Conservation (phyloP, 2,329 filamentous ascomycete genomes). For the Leptographium procerum region DNA sequence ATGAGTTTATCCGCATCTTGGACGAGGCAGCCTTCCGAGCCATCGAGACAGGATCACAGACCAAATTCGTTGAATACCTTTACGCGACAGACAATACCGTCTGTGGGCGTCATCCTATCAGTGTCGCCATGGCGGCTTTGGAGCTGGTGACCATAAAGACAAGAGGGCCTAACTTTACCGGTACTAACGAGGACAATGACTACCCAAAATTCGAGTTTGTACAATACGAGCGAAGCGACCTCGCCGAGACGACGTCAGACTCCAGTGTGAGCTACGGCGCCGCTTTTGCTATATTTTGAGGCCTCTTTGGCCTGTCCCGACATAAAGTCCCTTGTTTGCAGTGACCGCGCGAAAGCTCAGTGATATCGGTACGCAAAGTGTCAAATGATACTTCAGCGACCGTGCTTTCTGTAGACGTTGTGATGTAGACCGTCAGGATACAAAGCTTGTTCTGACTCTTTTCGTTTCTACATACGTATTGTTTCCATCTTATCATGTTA, state of each 20-base stretch:
- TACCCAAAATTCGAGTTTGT: slow-evolving; percentile 57
- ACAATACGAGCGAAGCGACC: slow-evolving; percentile 74
- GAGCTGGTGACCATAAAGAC: slow-evolving; percentile 43
- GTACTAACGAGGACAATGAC: neutral
- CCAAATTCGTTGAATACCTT: slow-evolving; percentile 58
- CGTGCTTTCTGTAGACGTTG: neutral
- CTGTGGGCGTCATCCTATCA: slow-evolving; percentile 90
- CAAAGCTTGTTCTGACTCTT: too few species aligned
- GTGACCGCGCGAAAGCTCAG: neutral
- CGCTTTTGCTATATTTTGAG: slow-evolving; percentile 66
- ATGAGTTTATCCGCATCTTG: slow-evolving; percentile 72
- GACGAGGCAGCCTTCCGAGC: slow-evolving; percentile 78
- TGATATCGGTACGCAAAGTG: too few species aligned
- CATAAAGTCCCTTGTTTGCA: neutral
- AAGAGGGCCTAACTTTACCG: too few species aligned
- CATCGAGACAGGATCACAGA: slow-evolving; percentile 64
- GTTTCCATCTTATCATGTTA: neutral
- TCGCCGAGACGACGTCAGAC: slow-evolving; percentile 55
- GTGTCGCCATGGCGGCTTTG: slow-evolving; percentile 79
- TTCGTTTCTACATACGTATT: too few species aligned
- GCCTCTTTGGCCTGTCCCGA: neutral
- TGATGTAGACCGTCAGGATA: too few species aligned
- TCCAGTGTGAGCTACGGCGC: slow-evolving; percentile 94
- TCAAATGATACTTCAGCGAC: too few species aligned
- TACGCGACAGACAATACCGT: slow-evolving; percentile 75